Conservation (phyloP, 441 rosid species). For the Daphne laureola region DNA sequence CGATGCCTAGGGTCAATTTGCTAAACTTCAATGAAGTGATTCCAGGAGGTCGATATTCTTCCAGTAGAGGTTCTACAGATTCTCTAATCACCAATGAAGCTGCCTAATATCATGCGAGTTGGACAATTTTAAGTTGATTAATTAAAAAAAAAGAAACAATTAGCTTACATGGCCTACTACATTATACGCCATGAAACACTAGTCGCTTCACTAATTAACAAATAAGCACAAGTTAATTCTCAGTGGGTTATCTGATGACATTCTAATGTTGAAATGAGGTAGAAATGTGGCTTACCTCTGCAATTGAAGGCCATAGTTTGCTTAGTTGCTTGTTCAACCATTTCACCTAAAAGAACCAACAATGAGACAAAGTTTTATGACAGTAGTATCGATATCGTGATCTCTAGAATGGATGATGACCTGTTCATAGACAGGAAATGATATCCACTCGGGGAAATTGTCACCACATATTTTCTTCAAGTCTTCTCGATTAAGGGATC, state of each 20-base stretch:
- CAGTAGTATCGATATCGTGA: no score
- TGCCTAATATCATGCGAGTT: constrained; percentile 35
- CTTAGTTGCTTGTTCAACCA: constrained; percentile 82
- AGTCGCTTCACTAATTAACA: no score
- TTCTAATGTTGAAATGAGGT: neutral
- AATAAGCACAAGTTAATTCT: no score
- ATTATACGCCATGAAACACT: no score
- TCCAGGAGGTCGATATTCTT: constrained; percentile 86
- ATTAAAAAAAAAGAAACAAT: neutral
- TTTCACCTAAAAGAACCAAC: constrained; percentile 49
- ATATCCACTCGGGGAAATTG: constrained; percentile 86
- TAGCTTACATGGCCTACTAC: no score
- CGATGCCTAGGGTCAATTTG: constrained; percentile 69
- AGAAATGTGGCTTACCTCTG: constrained; percentile 50
- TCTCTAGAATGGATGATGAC: constrained; percentile 17
- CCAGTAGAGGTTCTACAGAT: constrained; percentile 80
- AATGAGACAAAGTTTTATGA: neutral
- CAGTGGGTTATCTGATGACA: no score
- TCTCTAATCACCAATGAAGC: constrained; percentile 73
- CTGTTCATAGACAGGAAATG: constrained; percentile 88
- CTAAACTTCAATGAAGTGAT: constrained; percentile 70
- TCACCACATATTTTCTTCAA: constrained; percentile 85
- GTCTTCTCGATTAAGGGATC: constrained; percentile 72
- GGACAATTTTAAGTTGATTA: no score
- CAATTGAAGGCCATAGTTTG: constrained; percentile 84